Evolutionary conservation across 2,329 filamentous ascomycete genomes (phyloP).

Genomic region (Trichophyton mentagrophytes): DNA sequence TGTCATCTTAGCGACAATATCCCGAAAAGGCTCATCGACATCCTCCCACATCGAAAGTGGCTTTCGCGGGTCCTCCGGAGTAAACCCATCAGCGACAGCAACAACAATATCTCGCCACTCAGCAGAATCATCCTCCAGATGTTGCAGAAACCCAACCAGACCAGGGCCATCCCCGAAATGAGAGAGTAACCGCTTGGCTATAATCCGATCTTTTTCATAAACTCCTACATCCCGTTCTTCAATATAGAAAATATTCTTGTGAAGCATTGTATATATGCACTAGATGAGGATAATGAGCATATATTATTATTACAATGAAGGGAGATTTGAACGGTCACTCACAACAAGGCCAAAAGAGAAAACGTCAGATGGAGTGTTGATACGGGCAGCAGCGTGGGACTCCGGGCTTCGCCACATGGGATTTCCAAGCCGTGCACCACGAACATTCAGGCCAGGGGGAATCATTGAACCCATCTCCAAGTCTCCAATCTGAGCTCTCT

Average conservation of each 20-base stretch:
- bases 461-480: conserved; percentile 7
- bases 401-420: conserved; percentile 9
- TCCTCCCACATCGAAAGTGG: not conserved
- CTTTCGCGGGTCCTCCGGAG: not conserved
- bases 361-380: conserved; percentile 6
- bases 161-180: conserved; percentile 5
- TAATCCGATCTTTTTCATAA: conserved; percentile 5
- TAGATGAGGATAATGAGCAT: not conserved
- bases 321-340: not conserved
- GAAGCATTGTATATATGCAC: not conserved
- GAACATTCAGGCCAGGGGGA: conserved; percentile 7
- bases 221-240: not conserved
- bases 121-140: not conserved
- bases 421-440: conserved; percentile 8
- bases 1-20: not conserved
- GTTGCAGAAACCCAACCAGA: conserved; percentile 1
- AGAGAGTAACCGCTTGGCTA: conserved; percentile 7
- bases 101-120: not conserved
- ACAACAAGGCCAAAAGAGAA: conserved; percentile 9
- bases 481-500: conserved; percentile 6
- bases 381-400: conserved; percentile 7
- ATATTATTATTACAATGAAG: not conserved
- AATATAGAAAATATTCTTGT: not conserved
- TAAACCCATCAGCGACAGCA: not conserved
- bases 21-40: not conserved